Conservation (phyloP, 768 basidiomycete species). For the Xanthoconium stramineum region DNA sequence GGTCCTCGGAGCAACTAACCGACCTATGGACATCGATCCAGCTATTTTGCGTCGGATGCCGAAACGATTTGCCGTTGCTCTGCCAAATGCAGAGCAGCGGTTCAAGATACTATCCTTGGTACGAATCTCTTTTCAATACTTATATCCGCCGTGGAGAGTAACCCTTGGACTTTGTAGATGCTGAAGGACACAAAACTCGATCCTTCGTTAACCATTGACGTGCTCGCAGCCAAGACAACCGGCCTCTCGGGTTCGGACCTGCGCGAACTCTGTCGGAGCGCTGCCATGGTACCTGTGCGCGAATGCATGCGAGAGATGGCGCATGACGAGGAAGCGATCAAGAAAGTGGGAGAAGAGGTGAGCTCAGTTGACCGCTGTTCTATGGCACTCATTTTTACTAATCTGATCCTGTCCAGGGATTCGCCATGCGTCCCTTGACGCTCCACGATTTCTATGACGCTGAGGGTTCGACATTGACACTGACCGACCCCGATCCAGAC, state of each 20-base stretch:
- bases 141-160: background rate
- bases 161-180: constrained; percentile 52
- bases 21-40: constrained; percentile 87
- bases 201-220: constrained; percentile 54
- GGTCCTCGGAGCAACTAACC: constrained; percentile 92
- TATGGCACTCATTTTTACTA: background rate
- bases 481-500: constrained; percentile 27
- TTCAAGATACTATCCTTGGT: constrained; percentile 82
- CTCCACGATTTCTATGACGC: constrained; percentile 64
- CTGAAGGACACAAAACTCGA: constrained; percentile 71
- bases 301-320: constrained; percentile 66
- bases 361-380: background rate
- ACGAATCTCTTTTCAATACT: constrained; percentile 15
- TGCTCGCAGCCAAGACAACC: constrained; percentile 65
- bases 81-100: constrained; percentile 78
- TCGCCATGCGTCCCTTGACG: constrained; percentile 69
- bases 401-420: constrained; percentile 48
- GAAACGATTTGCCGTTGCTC: constrained; percentile 83
- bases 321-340: constrained; percentile 48
- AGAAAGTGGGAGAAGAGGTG: constrained; percentile 43
- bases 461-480: constrained; percentile 31
- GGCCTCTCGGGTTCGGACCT: constrained; percentile 89
- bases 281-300: constrained; percentile 89
- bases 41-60: constrained; percentile 97
- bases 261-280: constrained; percentile 87